Evolutionary conservation across 768 basidiomycete species (phyloP).

Genomic region (Stropharia rugosoannulata): DNA sequence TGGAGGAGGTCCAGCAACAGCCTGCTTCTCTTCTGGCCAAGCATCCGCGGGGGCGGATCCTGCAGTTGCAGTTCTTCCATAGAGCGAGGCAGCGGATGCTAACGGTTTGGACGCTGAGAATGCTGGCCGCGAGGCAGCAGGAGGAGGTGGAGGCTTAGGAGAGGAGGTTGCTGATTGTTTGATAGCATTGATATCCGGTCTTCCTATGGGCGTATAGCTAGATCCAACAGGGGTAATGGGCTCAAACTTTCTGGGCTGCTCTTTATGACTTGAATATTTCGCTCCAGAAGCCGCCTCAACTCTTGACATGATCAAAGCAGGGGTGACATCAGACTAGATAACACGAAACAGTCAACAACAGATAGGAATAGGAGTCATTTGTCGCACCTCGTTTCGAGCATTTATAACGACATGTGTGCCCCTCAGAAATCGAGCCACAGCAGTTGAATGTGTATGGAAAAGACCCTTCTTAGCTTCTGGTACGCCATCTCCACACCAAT

Average conservation of each 20-base stretch:
- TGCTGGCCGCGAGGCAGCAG: slow-evolving; percentile 46
- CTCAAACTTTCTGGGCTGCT: slow-evolving; percentile 67
- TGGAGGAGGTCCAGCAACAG: slow-evolving; percentile 37
- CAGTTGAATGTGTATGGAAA: slow-evolving; percentile 83
- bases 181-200: slow-evolving; percentile 64
- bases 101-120: slow-evolving; percentile 40
- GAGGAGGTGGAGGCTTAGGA: slow-evolving; percentile 36
- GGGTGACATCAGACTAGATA: slow-evolving; percentile 73
- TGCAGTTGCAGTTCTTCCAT: slow-evolving; percentile 34
- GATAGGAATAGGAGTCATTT: neutral
- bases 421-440: slow-evolving; percentile 77
- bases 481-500: slow-evolving; percentile 98
- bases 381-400: slow-evolving; percentile 77
- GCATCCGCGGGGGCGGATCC: slow-evolving; percentile 51
- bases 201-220: slow-evolving; percentile 73
- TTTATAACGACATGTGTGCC: slow-evolving; percentile 85
- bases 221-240: slow-evolving; percentile 84
- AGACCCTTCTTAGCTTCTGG: slow-evolving; percentile 91
- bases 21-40: slow-evolving; percentile 55
- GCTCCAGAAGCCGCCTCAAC: slow-evolving; percentile 91
- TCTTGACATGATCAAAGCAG: slow-evolving; percentile 78
- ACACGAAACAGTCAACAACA: neutral
- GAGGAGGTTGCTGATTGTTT: slow-evolving; percentile 43
- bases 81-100: slow-evolving; percentile 41
- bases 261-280: slow-evolving; percentile 83